Percentiles rank a stretch among this genome's conserved stretches.
These are phyloP conservation scores for Udeniomyces megalosporus DNA, from an alignment of 768 basidiomycete species.

Conservation along the genomic window DNA sequence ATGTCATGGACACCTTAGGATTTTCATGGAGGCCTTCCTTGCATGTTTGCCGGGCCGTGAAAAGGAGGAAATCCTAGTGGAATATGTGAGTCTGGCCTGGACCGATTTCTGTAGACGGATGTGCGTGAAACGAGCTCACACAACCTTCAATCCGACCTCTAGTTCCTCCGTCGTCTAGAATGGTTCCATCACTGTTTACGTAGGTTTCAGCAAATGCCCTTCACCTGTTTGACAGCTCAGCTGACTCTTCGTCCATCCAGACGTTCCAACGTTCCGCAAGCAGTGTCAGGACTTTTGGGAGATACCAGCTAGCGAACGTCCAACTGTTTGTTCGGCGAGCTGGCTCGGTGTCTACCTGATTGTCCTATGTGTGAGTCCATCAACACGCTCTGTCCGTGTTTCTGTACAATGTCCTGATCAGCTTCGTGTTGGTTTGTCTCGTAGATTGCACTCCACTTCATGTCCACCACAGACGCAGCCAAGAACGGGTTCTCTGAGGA, in stretches of 20 bases:
- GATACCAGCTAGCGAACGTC: slow-evolving; percentile 21
- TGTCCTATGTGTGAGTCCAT: slow-evolving; percentile 24
- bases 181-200: slow-evolving; percentile 15
- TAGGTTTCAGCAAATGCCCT: not conserved
- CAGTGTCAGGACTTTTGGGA: slow-evolving; percentile 30
- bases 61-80: slow-evolving; percentile 1
- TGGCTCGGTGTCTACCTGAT: slow-evolving; percentile 28
- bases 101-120: too few species aligned
- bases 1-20: too few species aligned
- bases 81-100: slow-evolving; percentile 9
- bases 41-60: slow-evolving; percentile 4
- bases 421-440: too few species aligned
- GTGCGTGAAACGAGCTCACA: too few species aligned
- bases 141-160: too few species aligned
- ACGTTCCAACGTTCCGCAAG: slow-evolving; percentile 25
- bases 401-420: too few species aligned
- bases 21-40: slow-evolving; percentile 13
- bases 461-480: slow-evolving; percentile 21
- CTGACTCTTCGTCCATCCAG: not conserved
- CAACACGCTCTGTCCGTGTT: not conserved
- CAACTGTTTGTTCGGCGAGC: slow-evolving; percentile 26
- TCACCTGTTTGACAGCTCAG: not conserved
- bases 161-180: not conserved
- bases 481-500: slow-evolving; percentile 24
- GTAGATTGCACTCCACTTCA: too few species aligned